A percentile compares a stretch with the other conserved stretches of the same genome.
Evolutionary conservation across 2,329 filamentous ascomycete genomes (phyloP).

Genomic region (Diaporthe humulicola): DNA sequence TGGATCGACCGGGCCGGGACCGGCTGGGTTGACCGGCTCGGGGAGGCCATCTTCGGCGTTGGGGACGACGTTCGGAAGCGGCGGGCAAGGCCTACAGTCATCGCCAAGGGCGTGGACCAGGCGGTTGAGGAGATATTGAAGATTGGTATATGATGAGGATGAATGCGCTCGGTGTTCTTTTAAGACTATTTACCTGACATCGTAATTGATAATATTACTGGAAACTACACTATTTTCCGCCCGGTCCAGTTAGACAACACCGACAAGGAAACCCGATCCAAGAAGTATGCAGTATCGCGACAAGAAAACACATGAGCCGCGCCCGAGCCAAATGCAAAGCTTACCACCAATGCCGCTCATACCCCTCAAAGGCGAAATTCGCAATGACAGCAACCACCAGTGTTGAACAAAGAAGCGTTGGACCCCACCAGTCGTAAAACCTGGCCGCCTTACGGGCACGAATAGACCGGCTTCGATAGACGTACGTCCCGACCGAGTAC

Average conservation of each 20-base stretch:
- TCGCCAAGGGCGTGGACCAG: conserved; percentile 69
- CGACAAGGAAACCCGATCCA: conserved; percentile 6
- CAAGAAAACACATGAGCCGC: neutral
- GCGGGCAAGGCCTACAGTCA: conserved; percentile 62
- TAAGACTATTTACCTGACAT: conserved; percentile 6
- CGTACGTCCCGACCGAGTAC: conserved; percentile 87
- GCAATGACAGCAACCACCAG: conserved; percentile 80
- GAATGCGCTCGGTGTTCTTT: neutral
- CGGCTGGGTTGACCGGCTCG: conserved; percentile 76
- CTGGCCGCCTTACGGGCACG: conserved; percentile 85
- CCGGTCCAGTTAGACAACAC: neutral
- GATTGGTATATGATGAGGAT: conserved; percentile 12
- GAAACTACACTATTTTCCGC: conserved; percentile 8
- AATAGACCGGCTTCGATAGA: conserved; percentile 90
- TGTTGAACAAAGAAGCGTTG: conserved; percentile 79
- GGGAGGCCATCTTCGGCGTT: conserved; percentile 51
- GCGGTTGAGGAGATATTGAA: conserved; percentile 59
- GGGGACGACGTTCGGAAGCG: conserved; percentile 38
- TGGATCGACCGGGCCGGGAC: conserved; percentile 75
- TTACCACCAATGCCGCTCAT: conserved; percentile 69
- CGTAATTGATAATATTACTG: conserved; percentile 9
- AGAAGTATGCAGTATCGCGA: neutral
- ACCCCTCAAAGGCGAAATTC: conserved; percentile 86
- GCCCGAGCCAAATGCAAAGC: neutral
- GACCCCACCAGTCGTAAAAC: conserved; percentile 93